Evolutionary conservation across 2,329 filamentous ascomycete genomes (phyloP).

Genomic region (Beauveria pseudobassiana): DNA sequence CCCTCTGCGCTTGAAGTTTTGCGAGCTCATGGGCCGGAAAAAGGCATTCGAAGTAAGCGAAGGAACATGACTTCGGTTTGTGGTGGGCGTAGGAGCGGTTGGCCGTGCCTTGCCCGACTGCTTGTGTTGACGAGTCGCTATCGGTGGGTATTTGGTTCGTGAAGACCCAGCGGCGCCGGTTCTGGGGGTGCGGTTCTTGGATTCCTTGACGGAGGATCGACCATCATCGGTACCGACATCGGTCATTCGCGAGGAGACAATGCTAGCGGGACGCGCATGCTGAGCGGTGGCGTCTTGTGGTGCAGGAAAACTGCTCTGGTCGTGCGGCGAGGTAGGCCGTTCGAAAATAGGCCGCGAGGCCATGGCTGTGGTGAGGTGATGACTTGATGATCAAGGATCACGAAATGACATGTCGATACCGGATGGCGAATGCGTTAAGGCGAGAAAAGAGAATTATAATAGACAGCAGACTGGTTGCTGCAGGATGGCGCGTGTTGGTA

Average conservation of each 20-base stretch:
- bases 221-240: slow-evolving; percentile 54
- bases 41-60: slow-evolving; percentile 85
- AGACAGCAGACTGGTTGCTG: not conserved
- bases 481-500: not conserved
- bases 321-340: slow-evolving; percentile 28
- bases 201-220: not conserved
- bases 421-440: not conserved
- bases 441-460: not conserved
- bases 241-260: slow-evolving; percentile 68
- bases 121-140: slow-evolving; percentile 35
- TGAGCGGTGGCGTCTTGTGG: slow-evolving; percentile 35
- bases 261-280: slow-evolving; percentile 47
- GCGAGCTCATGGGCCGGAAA: slow-evolving; percentile 94
- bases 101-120: slow-evolving; percentile 35
- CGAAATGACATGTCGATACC: slow-evolving; percentile 1
- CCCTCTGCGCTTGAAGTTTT: slow-evolving; percentile 84
- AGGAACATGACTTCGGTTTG: slow-evolving; percentile 78
- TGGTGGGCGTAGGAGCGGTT: slow-evolving; percentile 43
- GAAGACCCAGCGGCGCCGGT: slow-evolving; percentile 32
- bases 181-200: slow-evolving; percentile 25
- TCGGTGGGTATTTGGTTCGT: slow-evolving; percentile 43
- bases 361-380: not conserved
- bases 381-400: not conserved
- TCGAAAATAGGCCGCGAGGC: slow-evolving; percentile 15
- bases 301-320: slow-evolving; percentile 31